Conservation (phyloP, 2,329 filamentous ascomycete species). For the Thielaviopsis ethacetica region DNA sequence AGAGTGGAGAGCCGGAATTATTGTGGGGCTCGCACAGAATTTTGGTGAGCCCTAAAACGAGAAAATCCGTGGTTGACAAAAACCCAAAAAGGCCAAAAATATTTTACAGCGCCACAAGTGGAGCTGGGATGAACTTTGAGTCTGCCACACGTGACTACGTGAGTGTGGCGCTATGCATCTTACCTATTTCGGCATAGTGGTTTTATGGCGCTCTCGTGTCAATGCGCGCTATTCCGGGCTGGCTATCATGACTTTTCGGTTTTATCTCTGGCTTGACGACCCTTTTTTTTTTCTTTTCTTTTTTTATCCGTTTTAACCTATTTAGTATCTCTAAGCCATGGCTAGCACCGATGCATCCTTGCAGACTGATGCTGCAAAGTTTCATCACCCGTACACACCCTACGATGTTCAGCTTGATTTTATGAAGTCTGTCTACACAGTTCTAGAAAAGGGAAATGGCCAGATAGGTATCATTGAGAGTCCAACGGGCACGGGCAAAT, state of each 20-base stretch:
- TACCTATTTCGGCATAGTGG: not conserved
- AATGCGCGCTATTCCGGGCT: not conserved
- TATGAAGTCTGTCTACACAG: slow-evolving; percentile 68
- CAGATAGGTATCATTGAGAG: slow-evolving; percentile 83
- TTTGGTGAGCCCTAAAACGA: slow-evolving; percentile 11
- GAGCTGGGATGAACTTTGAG: not conserved
- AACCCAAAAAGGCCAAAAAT: not conserved
- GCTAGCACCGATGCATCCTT: not conserved
- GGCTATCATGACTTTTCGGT: not conserved
- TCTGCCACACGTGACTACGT: not conserved
- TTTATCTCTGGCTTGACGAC: not conserved
- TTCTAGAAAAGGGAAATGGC: slow-evolving; percentile 51
- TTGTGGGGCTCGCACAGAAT: slow-evolving; percentile 10
- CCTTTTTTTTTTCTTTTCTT: not conserved
- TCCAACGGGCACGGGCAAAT: slow-evolving; percentile 87
- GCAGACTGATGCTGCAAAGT: slow-evolving; percentile 29
- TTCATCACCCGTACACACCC: slow-evolving; percentile 74
- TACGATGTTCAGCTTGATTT: slow-evolving; percentile 80
- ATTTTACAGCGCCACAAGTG: not conserved
- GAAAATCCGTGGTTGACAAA: not conserved
- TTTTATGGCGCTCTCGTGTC: not conserved
- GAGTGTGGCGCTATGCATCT: not conserved
- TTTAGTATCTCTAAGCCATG: not conserved
- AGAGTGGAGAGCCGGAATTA: slow-evolving; percentile 7
- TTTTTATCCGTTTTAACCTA: not conserved